Base-by-base conservation (phyloP, 2,329 filamentous ascomycete genomes). In the Diplocarpon mali region DNA sequence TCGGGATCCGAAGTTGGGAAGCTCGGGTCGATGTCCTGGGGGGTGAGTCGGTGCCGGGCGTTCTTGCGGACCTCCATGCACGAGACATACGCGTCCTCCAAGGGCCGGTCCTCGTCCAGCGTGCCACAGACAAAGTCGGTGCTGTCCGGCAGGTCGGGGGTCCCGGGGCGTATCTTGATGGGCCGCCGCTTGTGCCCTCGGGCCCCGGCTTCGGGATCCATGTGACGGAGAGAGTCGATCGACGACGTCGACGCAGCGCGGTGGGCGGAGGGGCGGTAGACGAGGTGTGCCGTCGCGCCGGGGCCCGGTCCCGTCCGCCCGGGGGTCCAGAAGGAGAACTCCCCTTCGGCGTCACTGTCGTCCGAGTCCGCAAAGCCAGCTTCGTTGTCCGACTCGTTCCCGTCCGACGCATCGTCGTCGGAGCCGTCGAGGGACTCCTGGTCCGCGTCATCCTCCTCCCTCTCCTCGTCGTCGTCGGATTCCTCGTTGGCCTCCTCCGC, bases 41-140 rank as follows among this genome's bases (percentile, higher is more conserved):
- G 90, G 27, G 90, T 86, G 27, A 78, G 62, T 51, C 83, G 80
- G 49, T 89, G 83, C 67, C 89, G 95, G 54, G 83, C 80, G 38
- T 81, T 81, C 56, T 88, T 83, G 53, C 85, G 81, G 44, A 85
- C 80, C 58, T 89, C 84, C 46, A 93, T 73, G 57, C 84, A 87
- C 2, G 85, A 85, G 45, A 94, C 75, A 63, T 95, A 98, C 0
- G 87, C 90, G 54, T 89, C 87, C 62, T 98, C 92, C n/a, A 96
- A 67, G 2, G 88, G 87, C 36, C 87, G 80, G 59, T 98, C 92
- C 64, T 98, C 92, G 54, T 98, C 92, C 15, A 98, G 72, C 1
- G 92, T 98, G 47, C 92, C 92, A 59, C 92, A 96, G n/a, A 98
- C 92, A 54, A 98, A 98, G 63, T 98, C 92, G 12, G 92, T 96